Conservation (phyloP, 441 rosid species). For the Croton laevigatus region DNA sequence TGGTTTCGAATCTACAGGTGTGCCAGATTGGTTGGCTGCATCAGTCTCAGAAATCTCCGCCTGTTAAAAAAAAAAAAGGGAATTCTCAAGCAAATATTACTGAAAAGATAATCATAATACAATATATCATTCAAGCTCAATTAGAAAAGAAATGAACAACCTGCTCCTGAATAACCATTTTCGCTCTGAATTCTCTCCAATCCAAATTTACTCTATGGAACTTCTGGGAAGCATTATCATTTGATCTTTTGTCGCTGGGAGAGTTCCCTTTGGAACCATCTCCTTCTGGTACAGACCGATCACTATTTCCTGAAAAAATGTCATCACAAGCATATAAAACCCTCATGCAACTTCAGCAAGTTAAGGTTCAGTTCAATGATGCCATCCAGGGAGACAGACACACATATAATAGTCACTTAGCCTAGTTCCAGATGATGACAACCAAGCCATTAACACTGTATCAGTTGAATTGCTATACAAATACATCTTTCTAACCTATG, state of each 20-base stretch:
- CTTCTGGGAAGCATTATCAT: conserved; percentile 52
- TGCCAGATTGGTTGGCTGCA: conserved; percentile 39
- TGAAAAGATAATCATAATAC: conserved; percentile 2
- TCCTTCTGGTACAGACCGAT: conserved; percentile 45
- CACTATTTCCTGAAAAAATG: conserved; percentile 42
- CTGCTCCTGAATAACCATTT: conserved; percentile 69
- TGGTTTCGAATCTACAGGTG: conserved; percentile 45
- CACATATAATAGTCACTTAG: background rate
- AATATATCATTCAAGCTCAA: background rate
- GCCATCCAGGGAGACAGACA: too few relatives aligned
- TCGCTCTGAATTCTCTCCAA: conserved; percentile 95
- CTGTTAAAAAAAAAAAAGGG: conserved; percentile 34
- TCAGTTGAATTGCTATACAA: background rate
- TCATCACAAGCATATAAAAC: conserved; percentile 4
- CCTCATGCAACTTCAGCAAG: background rate
- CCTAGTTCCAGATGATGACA: background rate
- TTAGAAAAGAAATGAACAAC: conserved; percentile 34
- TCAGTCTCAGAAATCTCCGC: conserved; percentile 52
- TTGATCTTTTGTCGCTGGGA: conserved; percentile 50
- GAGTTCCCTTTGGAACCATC: conserved; percentile 55
- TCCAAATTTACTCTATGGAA: conserved; percentile 45
- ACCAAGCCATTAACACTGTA: background rate
- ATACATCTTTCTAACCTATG: background rate
- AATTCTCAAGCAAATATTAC: background rate
- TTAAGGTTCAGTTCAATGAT: background rate